These are phyloP conservation scores for Rubia peregrina DNA, from an alignment of 305 asterid genomes.

Conservation along the genomic window DNA sequence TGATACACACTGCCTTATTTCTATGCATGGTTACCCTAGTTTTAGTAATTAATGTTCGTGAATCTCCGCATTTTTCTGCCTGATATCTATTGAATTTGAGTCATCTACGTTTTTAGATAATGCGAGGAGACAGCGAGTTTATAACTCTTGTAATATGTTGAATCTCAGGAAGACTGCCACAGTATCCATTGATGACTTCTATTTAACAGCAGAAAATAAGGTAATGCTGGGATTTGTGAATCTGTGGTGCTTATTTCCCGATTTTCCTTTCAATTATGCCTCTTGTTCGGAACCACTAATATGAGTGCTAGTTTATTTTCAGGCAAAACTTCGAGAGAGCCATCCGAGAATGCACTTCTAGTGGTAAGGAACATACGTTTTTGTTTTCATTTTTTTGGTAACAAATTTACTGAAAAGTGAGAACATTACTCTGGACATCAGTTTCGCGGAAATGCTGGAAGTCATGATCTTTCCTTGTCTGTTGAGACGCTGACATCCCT, in stretches of 20 bases:
- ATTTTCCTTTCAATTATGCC: not conserved
- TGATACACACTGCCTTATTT: no score
- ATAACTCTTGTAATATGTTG: conserved; percentile 20
- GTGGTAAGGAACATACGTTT: conserved; percentile 45
- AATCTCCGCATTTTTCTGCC: no score
- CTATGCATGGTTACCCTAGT: no score
- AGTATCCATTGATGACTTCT: conserved; percentile 90
- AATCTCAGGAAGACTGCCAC: conserved; percentile 83
- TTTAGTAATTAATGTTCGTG: no score
- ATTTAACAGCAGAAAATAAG: conserved; percentile 86
- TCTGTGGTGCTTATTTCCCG: not conserved
- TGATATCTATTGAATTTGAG: conserved; percentile 25
- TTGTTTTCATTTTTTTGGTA: not conserved
- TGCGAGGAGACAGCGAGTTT: conserved; percentile 5
- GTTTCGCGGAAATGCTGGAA: conserved; percentile 99
- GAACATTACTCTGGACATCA: conserved; percentile 22
- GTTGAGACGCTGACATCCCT: conserved; percentile 66
- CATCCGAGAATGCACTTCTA: conserved; percentile 80
- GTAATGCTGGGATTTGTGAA: conserved; percentile 25
- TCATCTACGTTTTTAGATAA: not conserved
- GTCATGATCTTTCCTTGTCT: conserved; percentile 88
- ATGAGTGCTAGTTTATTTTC: conserved; percentile 18
- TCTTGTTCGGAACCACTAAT: conserved; percentile 1
- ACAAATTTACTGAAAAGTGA: conserved; percentile 4
- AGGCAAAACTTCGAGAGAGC: conserved; percentile 77